Base-by-base conservation (phyloP, 73 alveolate species). In the Paramecium tetraurelia region DNA sequence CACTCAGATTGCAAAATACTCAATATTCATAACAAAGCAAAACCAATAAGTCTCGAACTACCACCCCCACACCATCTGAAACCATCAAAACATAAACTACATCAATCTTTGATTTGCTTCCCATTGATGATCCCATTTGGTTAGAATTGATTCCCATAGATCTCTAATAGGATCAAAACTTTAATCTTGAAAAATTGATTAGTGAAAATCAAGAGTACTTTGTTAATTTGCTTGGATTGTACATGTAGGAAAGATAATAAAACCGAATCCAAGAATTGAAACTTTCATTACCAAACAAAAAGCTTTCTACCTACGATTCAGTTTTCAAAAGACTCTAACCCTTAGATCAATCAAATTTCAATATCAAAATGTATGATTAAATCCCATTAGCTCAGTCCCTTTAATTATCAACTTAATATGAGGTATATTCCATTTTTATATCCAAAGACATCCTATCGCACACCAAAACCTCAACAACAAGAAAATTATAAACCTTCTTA, bases 101-200 rank as follows among this genome's bases (percentile, higher is more conserved):
- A 33, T 14, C 40, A 33, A 14, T 75, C 20, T 75, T 80, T 44
- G 90, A 80, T 44, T n/a, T 44, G 5, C 76, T 80, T 5, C 90
- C 90, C 12, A 21, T 80, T 2, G 90, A 80, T 80, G 90, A 80
- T 48, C 90, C 90, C 7, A 43, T 80, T 40, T 80, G 90, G 90
- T 22, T 80, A 35, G 90, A 80, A 22, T 41, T 80, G 70, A 80
- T 80, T 21, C 90, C 90, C 3, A 8, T 21, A 2, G 90, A 80
- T 18, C 48, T 80, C 44, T 21, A 80, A 22, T 12, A 80, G 12
- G 90, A 80, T 48, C 90, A 59, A 20, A 41, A 80, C 33, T 80
- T 80, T 41, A 24, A 40, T 44, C 33, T 80, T 21, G 70, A 80
- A 48, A 80, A 80, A 46, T 35, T 80, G 43, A 35, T 80, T 58